These are phyloP conservation scores for Sclerotinia sclerotiorum DNA, from an alignment of 2,329 filamentous ascomycete species.

Conservation along the genomic window DNA sequence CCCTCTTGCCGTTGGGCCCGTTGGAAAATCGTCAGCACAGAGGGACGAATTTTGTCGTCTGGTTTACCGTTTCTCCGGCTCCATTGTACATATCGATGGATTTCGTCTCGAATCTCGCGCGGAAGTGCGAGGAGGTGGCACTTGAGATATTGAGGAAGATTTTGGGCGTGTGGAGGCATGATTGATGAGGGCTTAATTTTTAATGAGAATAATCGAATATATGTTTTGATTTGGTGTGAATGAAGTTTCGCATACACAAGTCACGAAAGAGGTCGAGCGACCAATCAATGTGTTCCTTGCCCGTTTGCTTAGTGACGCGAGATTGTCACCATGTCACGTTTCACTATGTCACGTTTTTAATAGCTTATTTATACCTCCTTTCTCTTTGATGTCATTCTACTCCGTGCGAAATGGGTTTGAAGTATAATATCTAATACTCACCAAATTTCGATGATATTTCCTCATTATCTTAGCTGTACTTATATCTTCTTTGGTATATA, in stretches of 20 bases:
- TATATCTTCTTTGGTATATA: not conserved
- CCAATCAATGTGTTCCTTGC: not conserved
- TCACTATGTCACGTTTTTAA: not conserved
- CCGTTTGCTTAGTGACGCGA: not conserved
- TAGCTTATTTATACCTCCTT: not conserved
- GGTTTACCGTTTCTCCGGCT: not conserved
- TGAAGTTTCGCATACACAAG: not conserved
- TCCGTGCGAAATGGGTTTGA: not conserved
- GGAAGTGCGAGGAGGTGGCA: conserved; percentile 1
- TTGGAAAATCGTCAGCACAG: not conserved
- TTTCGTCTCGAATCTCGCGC: conserved; percentile 4
- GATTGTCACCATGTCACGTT: conserved; percentile 6
- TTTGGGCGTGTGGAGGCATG: not conserved
- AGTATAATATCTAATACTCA: not conserved
- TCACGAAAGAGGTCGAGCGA: not conserved
- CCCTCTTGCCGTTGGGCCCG: not conserved
- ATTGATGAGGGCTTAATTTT: not conserved
- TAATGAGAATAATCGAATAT: not conserved
- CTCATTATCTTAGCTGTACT: not conserved
- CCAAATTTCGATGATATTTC: not conserved
- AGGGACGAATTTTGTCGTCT: not conserved
- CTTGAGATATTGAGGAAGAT: not conserved
- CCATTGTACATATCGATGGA: not conserved
- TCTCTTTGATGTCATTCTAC: not conserved
- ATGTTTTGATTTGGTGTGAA: no score